Conservation (phyloP, 192 early-diverging fungal genomes). For the Linnemannia elongata region DNA sequence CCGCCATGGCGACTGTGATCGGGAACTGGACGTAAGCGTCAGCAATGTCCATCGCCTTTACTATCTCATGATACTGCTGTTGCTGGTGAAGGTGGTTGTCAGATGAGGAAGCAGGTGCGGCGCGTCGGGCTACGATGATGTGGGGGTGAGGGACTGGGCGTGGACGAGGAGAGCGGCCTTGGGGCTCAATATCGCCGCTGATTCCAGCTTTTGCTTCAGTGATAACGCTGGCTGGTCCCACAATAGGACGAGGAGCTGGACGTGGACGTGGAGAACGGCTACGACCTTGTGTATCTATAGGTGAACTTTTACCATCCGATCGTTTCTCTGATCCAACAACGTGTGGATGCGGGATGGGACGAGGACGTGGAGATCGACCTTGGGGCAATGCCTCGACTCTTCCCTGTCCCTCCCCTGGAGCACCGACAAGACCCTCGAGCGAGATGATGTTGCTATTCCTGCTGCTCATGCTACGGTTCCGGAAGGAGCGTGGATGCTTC, state of each 20-base stretch:
- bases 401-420: not conserved
- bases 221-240: not conserved
- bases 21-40: not conserved
- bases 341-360: not conserved
- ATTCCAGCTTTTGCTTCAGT: not conserved
- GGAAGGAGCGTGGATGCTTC: conserved; percentile 1
- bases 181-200: not conserved
- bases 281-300: not conserved
- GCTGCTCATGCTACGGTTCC: not conserved
- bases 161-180: not conserved
- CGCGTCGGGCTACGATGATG: not conserved
- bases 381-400: not conserved
- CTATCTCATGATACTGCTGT: not conserved
- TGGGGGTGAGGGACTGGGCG: not conserved
- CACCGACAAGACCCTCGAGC: not conserved
- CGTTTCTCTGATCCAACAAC: not conserved
- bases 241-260: not conserved
- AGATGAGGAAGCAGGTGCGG: not conserved
- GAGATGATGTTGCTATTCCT: not conserved
- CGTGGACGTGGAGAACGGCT: not conserved
- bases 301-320: not conserved
- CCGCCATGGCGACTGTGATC: conserved; percentile 22
- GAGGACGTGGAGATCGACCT: not conserved
- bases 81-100: not conserved
- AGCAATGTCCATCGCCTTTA: not conserved